phyloP scores from a whole-genome alignment of 495 filamentous ascomycete genomes.

The Penicillium fimorum region DNA sequence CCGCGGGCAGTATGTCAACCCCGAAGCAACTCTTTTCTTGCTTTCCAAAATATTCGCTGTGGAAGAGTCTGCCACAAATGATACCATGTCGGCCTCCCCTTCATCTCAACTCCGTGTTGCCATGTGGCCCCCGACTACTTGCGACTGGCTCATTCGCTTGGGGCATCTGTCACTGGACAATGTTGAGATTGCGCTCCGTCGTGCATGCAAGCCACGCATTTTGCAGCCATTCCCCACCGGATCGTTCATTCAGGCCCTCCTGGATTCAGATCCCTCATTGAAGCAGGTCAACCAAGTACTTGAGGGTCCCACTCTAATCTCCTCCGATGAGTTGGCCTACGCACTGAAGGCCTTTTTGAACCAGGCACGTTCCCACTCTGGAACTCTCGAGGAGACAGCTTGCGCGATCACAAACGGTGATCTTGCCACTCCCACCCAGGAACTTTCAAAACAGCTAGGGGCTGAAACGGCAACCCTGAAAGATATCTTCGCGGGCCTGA shows the following conservation, averaged over 20 bases:
- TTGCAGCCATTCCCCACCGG: constrained; percentile 50
- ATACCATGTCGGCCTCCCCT: constrained; percentile 26
- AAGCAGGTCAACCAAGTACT: constrained; percentile 58
- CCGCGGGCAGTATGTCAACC: constrained; percentile 35
- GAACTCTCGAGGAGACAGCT: constrained; percentile 33
- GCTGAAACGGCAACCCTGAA: constrained; percentile 26
- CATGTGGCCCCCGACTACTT: constrained; percentile 53
- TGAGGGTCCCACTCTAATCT: constrained; percentile 37
- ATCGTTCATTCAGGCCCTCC: constrained; percentile 58
- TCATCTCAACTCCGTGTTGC: constrained; percentile 43
- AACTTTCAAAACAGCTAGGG: constrained; percentile 30
- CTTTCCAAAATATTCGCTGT: constrained; percentile 54
- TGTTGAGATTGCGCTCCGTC: constrained; percentile 56
- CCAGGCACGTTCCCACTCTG: constrained; percentile 34
- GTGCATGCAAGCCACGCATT: constrained; percentile 46
- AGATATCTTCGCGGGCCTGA: constrained; percentile 41
- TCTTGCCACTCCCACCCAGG: constrained; percentile 21
- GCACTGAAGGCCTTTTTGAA: constrained; percentile 41
- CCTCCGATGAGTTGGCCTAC: constrained; percentile 45
- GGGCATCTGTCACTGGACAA: constrained; percentile 63
- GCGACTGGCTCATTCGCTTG: constrained; percentile 58
- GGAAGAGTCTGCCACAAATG: constrained; percentile 22
- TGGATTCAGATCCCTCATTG: constrained; percentile 59
- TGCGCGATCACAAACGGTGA: constrained; percentile 34
- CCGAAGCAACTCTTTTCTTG: constrained; percentile 48